Evolutionary conservation across 345 rosid species (phyloP).

Genomic region (Hibiscus trionum): DNA sequence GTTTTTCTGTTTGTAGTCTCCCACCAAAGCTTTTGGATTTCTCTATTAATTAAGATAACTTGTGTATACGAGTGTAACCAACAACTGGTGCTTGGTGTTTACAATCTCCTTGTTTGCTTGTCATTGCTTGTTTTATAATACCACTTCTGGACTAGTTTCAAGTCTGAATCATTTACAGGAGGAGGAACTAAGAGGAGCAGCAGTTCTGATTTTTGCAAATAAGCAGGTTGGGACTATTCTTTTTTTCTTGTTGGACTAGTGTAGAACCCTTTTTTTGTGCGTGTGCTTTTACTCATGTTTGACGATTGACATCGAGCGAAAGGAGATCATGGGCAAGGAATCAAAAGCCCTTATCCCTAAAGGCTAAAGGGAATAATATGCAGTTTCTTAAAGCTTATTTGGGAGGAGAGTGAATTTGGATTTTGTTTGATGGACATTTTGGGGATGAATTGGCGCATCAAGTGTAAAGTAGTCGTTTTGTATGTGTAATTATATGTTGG

Average conservation of each 20-base stretch:
- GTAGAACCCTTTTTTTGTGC: no score
- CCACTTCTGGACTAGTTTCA: no score
- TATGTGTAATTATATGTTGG: no score
- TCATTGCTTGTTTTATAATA: background rate
- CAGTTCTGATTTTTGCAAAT: slow-evolving; percentile 59
- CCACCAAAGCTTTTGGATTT: no score
- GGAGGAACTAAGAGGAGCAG: slow-evolving; percentile 62
- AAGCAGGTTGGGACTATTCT: slow-evolving; percentile 44
- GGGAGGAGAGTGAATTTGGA: background rate
- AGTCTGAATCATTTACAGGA: slow-evolving; percentile 28
- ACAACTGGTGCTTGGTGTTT: background rate
- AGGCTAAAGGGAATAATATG: background rate
- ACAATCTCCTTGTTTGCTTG: background rate
- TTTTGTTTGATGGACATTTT: background rate
- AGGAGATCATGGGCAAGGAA: background rate
- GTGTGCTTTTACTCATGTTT: background rate
- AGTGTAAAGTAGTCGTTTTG: no score
- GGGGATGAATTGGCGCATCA: background rate
- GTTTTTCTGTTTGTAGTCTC: no score
- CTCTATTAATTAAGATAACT: background rate
- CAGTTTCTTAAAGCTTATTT: background rate
- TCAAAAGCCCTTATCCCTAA: background rate
- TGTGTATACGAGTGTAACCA: background rate
- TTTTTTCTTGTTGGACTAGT: background rate
- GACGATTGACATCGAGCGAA: background rate